Percentiles rank a stretch among this genome's conserved stretches.
Conservation (phyloP, 2,329 filamentous ascomycete genomes). For the Pseudogymnoascus sp. region DNA sequence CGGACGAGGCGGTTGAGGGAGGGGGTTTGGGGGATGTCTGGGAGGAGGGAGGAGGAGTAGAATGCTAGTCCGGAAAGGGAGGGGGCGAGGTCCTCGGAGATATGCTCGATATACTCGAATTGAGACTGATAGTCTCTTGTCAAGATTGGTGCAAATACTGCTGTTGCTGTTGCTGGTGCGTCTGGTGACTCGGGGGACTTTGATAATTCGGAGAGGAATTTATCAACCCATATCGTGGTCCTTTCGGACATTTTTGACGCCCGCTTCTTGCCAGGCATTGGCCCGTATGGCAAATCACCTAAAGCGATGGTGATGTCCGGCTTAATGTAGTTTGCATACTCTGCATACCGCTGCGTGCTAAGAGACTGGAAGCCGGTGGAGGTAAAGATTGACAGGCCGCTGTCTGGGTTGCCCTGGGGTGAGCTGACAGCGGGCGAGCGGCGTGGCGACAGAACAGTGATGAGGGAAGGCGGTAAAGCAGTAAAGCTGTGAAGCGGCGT, state of each 20-base stretch:
- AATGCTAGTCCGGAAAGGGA: conserved; percentile 63
- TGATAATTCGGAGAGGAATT: conserved; percentile 47
- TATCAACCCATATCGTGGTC: conserved; percentile 71
- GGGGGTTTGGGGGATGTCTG: conserved; percentile 50
- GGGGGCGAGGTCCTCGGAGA: conserved; percentile 54
- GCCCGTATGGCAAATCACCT: conserved; percentile 59
- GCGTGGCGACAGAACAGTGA: conserved; percentile 68
- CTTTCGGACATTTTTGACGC: conserved; percentile 76
- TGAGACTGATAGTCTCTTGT: conserved; percentile 69
- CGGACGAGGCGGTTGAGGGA: conserved; percentile 56
- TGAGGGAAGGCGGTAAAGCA: conserved; percentile 53
- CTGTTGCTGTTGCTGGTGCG: conserved; percentile 21
- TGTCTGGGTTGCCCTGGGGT: conserved; percentile 61
- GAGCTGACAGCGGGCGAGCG: conserved; percentile 66
- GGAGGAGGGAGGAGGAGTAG: conserved; percentile 63
- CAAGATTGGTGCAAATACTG: conserved; percentile 59
- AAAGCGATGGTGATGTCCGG: conserved; percentile 76
- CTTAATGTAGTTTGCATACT: conserved; percentile 52
- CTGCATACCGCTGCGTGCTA: conserved; percentile 57
- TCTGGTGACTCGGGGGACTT: conserved; percentile 27
- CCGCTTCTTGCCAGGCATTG: conserved; percentile 57
- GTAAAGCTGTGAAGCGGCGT: conserved; percentile 69
- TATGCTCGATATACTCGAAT: conserved; percentile 66
- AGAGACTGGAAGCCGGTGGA: conserved; percentile 76
- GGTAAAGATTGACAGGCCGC: conserved; percentile 68